Evolutionary conservation across 2,329 filamentous ascomycete genomes (phyloP).

Genomic region (Cordyceps militaris): DNA sequence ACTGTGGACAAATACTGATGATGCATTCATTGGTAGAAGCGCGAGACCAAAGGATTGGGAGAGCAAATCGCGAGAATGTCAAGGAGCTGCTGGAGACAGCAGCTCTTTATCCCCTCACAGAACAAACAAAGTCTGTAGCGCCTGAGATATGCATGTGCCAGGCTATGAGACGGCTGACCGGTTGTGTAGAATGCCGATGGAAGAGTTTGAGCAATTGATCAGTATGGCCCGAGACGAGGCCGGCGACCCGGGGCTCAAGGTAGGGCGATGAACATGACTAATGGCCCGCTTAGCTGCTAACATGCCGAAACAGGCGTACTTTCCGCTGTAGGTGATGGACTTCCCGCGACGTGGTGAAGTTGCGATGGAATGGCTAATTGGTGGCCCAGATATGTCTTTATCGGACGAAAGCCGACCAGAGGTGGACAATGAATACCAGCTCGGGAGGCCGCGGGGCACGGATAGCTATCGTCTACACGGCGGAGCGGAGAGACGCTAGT

Average conservation of each 20-base stretch:
- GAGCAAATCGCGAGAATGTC: slow-evolving; percentile 47
- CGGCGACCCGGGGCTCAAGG: slow-evolving; percentile 48
- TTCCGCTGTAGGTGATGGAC: slow-evolving; percentile 45
- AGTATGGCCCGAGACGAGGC: slow-evolving; percentile 49
- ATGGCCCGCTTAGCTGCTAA: not conserved
- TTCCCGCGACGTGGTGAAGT: not conserved
- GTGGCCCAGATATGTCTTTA: slow-evolving; percentile 49
- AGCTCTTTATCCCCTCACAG: slow-evolving; percentile 50
- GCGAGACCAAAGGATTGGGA: slow-evolving; percentile 46
- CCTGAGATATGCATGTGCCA: not conserved
- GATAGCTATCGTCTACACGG: not conserved
- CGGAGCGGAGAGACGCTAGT: not conserved
- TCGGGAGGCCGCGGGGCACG: not conserved
- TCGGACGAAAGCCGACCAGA: slow-evolving; percentile 46
- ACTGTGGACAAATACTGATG: not conserved
- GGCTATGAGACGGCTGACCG: slow-evolving; percentile 8
- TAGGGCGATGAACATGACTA: slow-evolving; percentile 20
- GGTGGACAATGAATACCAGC: not conserved
- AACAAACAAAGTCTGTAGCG: slow-evolving; percentile 37
- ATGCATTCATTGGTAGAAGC: slow-evolving; percentile 31
- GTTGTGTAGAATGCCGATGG: slow-evolving; percentile 43
- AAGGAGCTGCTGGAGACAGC: slow-evolving; percentile 47
- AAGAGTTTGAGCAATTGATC: slow-evolving; percentile 51
- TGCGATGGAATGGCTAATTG: not conserved
- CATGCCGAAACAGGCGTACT: slow-evolving; percentile 43